These are phyloP conservation scores for Collariella sp. DNA, from an alignment of 495 filamentous ascomycete species.

Conservation along the genomic window DNA sequence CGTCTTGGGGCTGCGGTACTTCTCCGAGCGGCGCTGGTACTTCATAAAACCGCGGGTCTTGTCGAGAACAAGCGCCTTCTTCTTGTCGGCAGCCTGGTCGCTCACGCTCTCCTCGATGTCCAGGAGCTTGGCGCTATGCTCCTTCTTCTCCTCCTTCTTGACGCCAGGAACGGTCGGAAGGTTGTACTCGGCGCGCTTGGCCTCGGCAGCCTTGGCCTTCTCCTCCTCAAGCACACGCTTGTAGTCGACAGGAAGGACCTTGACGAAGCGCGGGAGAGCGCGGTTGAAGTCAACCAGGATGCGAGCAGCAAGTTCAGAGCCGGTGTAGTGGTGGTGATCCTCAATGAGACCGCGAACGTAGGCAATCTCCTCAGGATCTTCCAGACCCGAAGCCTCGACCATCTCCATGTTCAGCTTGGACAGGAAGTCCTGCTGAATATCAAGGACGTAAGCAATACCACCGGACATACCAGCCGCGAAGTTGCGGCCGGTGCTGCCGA, in stretches of 20 bases:
- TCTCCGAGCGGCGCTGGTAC: slow-evolving; percentile 88
- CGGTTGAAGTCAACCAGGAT: slow-evolving; percentile 95
- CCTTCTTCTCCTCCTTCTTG: slow-evolving; percentile 50
- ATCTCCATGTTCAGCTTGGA: slow-evolving; percentile 97
- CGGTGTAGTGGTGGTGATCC: slow-evolving; percentile 98
- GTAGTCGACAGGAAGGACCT: slow-evolving; percentile 93
- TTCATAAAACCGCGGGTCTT: slow-evolving; percentile 99
- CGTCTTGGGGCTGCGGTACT: slow-evolving; percentile 83
- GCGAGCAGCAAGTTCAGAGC: slow-evolving; percentile 91
- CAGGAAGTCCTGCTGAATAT: slow-evolving; percentile 85
- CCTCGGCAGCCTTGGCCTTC: slow-evolving; percentile 72
- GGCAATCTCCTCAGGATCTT: slow-evolving; percentile 87
- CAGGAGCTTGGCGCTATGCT: slow-evolving; percentile 73
- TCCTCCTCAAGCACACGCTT: slow-evolving; percentile 89
- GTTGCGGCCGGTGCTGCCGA: slow-evolving; percentile 95
- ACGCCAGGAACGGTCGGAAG: slow-evolving; percentile 67
- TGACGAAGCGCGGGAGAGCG: slow-evolving; percentile 85
- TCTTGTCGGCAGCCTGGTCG: slow-evolving; percentile 83
- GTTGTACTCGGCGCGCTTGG: slow-evolving; percentile 72
- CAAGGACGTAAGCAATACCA: slow-evolving; percentile 94
- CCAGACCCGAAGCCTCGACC: slow-evolving; percentile 85
- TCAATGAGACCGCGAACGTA: slow-evolving; percentile 91
- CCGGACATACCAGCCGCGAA: slow-evolving; percentile 99
- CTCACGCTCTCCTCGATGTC: slow-evolving; percentile 94
- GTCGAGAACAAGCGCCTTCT: slow-evolving; percentile 89